Evolutionary conservation across 768 basidiomycete genomes (phyloP), one percentile per base, ranked within the genome.

Genomic region (Lentinus brumalis): DNA sequence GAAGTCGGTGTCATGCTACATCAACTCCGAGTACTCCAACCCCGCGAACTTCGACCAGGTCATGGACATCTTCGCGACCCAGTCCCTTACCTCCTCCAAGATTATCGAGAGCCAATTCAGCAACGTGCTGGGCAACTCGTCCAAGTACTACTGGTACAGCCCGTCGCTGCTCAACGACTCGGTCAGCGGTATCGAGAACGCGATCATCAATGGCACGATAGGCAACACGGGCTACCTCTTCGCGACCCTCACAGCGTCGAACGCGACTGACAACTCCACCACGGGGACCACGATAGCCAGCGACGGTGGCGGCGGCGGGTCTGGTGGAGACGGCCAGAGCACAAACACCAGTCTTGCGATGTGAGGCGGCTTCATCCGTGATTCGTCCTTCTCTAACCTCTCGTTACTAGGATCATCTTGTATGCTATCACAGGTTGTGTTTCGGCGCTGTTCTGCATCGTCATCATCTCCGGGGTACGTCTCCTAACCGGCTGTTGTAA

Each of bases 371-470:
- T 11, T 30, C 49, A 2, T 55, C 29, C 11, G 15, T 3, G 1
- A 39, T 49, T 2, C 21, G 14, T 10, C 11, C 26, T 1, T 1
- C 1, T 16, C 46, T 49, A 49, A 7, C 46, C 2, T 12, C 6
- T 12, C 26, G 46, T 12, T 30, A 21, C 31, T 44, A 88, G 91
- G 92, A 89, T 93, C 57, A 81, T 93, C 31, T 77, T 93, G 18
- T 96, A 96, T 70, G 85, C 86, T 4, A 93, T 96, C 66, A 94
- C 93, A 1, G 95, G 92, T 4, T 88, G 91, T 64, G 93, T 98
- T 41, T 91, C 92, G 26, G 84, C 86, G 29, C 78, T 95, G 21
- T 96, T 97, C 75, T 85, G 87, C 63, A 76, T 91, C 49, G 93
- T 97, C 60, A 90, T 97, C 64, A 75, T 94, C 12, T 88, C 90